Evolutionary conservation across 805 yeast genomes (phyloP).

Genomic region (Pichia nakasei): DNA sequence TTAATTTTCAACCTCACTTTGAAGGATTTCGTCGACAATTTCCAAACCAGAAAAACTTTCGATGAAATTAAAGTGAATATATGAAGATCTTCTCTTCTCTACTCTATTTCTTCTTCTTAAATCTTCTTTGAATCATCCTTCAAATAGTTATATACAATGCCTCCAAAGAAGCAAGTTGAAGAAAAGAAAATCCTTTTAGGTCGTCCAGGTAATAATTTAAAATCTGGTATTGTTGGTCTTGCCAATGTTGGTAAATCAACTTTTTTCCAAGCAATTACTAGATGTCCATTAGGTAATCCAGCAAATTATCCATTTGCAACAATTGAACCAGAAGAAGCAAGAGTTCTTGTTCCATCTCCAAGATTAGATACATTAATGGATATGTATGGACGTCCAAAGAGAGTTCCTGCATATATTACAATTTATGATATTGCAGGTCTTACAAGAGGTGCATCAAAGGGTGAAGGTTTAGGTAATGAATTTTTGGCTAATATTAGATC

Average conservation of each 20-base stretch:
- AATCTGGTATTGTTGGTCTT: constrained; percentile 86
- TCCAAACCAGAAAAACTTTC: too few species aligned
- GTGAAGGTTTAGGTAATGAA: constrained; percentile 97
- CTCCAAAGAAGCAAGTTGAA: constrained; percentile 32
- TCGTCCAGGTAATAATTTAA: constrained; percentile 35
- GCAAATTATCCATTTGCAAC: constrained; percentile 98
- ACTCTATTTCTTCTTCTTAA: neutral
- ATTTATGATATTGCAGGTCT: constrained; percentile 96
- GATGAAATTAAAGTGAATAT: too few species aligned
- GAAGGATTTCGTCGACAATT: too few species aligned
- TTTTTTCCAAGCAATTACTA: constrained; percentile 93
- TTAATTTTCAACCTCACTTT: too few species aligned
- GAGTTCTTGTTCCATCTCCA: constrained; percentile 87
- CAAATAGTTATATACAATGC: too few species aligned
- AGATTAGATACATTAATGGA: constrained; percentile 71
- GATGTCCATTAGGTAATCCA: constrained; percentile 88
- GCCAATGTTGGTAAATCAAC: constrained; percentile 96
- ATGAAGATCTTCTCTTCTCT: neutral
- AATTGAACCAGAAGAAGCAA: constrained; percentile 96
- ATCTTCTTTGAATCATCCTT: too few species aligned
- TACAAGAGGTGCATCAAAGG: constrained; percentile 92
- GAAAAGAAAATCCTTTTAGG: constrained; percentile 31
- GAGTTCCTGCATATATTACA: constrained; percentile 88
- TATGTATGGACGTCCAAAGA: constrained; percentile 72
- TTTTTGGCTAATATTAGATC: constrained; percentile 94